Percentiles rank a stretch among this genome's conserved stretches.
phyloP scores from a whole-genome alignment of 768 basidiomycete genomes.

The Roridomyces roridus region DNA sequence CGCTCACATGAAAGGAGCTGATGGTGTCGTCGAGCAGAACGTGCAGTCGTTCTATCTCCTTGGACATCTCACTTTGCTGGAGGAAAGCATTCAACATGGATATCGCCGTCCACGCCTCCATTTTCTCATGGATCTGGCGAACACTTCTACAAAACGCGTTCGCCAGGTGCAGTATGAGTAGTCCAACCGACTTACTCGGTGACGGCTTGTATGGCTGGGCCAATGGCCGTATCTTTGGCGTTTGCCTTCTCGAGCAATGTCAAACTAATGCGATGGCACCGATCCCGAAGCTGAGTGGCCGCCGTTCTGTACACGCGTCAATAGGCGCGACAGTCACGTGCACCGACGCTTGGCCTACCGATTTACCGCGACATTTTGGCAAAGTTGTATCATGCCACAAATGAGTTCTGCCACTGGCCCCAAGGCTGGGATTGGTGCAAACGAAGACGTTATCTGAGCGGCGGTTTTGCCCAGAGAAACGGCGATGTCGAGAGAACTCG shows the following conservation, averaged over 20 bases:
- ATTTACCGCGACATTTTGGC: conserved; percentile 55
- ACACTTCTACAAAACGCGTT: conserved; percentile 33
- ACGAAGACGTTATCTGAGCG: conserved; percentile 53
- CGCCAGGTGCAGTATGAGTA: not conserved
- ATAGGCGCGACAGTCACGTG: not conserved
- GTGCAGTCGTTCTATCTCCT: conserved; percentile 54
- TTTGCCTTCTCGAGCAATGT: conserved; percentile 42
- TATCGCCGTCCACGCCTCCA: conserved; percentile 52
- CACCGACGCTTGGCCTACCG: conserved; percentile 37
- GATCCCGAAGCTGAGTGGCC: conserved; percentile 50
- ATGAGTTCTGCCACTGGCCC: conserved; percentile 47
- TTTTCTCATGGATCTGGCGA: conserved; percentile 40
- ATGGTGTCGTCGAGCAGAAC: conserved; percentile 51
- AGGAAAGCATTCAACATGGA: conserved; percentile 48
- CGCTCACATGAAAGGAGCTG: conserved; percentile 50
- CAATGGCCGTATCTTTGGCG: conserved; percentile 33
- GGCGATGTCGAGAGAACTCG: not conserved
- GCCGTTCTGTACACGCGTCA: conserved; percentile 39
- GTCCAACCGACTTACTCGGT: conserved; percentile 36
- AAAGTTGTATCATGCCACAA: conserved; percentile 49
- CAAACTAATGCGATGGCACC: conserved; percentile 50
- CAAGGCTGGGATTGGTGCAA: conserved; percentile 56
- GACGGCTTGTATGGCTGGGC: conserved; percentile 37
- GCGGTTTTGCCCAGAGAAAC: conserved; percentile 38
- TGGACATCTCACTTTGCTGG: conserved; percentile 49